Base-by-base conservation (phyloP, 1,284 basidiomycete genomes). In the Agroathelia rolfsii region DNA sequence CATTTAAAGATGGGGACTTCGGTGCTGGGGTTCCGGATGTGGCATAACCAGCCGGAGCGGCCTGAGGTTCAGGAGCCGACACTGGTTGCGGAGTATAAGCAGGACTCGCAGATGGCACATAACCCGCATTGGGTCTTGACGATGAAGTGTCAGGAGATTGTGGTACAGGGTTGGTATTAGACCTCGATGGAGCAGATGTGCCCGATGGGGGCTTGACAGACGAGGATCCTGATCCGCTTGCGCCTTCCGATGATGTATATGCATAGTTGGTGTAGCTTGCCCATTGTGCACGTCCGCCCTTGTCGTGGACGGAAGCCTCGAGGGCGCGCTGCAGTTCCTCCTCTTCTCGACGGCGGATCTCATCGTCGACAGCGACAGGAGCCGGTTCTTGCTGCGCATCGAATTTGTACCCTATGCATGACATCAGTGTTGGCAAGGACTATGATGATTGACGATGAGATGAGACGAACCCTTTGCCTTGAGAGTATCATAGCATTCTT, bases 251-350 rank as follows among this genome's bases (percentile, higher is more conserved):
- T 10, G 53, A 51, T 4, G 58, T 51, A n/a, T n/a, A n/a, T 11
- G 33, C 54, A 37, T 53, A 41, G 5, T 42, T 45, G 0, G 59
- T 51, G 41, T 62, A 58, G 10, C 52, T 48, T 11, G 60, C 47
- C 66, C 78, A 79, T 23, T 67, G 59, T 10, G 50, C 47, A 24
- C 85, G 68, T 0, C 87, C 88, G 11, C 88, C 88, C 47, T 83
- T 84, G 53, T 93, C 89, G 38, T 79, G 75, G 58, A 89, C 80
- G 13, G 83, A 87, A 60, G 93, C 76, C 51, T 92, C 89, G 23
- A 96, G 63, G 0, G 81, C 92, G 3, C 88, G 75, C 45, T 89
- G 86, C 1, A 96, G 74, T 45, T 95, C 92, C 51, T 94, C 92
- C 49, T 95, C 90, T 52, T 95, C 90, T 32, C 73, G 73, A 15